phyloP scores from a whole-genome alignment of 441 rosid species.

The Adansonia gregorii region DNA sequence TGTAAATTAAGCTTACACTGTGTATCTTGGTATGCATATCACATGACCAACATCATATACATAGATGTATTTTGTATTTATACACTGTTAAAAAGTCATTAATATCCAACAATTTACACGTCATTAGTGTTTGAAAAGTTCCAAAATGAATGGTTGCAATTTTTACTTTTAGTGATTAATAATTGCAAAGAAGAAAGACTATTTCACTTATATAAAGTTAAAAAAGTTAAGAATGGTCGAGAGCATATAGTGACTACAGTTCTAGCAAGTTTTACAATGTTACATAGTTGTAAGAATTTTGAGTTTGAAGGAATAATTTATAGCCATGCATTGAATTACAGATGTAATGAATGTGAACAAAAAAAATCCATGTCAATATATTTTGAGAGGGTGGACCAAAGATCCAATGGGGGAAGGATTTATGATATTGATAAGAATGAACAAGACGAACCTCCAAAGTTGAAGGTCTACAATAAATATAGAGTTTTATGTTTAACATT shows the following conservation, averaged over 20 bases:
- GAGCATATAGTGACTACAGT: neutral
- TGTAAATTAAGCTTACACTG: too few species aligned
- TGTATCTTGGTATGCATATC: too few species aligned
- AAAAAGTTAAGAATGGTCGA: neutral
- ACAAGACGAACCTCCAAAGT: neutral
- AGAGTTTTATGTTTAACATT: neutral
- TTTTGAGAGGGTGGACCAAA: neutral
- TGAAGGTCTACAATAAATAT: neutral
- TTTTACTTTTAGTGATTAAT: neutral
- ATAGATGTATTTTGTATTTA: too few species aligned
- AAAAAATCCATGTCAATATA: neutral
- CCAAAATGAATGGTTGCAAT: slow-evolving; percentile 4
- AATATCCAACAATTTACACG: neutral
- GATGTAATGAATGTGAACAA: neutral
- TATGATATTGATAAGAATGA: neutral
- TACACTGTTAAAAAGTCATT: too few species aligned
- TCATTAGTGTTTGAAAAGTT: neutral
- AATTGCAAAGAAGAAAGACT: neutral
- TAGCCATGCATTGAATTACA: neutral
- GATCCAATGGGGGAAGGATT: neutral
- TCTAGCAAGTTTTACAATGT: neutral
- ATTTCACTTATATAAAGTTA: neutral
- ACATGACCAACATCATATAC: too few species aligned
- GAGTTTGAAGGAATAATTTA: neutral
- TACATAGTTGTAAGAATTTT: neutral